Base-by-base conservation (phyloP, 192 early-diverging fungal species). In the Cladochytrium replicatum region DNA sequence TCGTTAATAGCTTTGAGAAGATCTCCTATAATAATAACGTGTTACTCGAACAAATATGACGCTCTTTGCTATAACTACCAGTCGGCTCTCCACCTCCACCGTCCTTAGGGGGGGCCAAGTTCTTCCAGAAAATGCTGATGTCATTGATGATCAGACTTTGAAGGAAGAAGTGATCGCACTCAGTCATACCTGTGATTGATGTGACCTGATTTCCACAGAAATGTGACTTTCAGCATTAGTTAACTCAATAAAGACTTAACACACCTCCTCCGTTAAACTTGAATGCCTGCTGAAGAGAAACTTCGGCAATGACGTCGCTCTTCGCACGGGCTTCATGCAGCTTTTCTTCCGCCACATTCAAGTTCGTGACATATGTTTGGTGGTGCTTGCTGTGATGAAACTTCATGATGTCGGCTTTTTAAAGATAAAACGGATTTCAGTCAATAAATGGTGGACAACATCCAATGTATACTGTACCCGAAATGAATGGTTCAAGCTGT, bases 321-420 rank as follows among this genome's bases (percentile, higher is more conserved):
- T 78, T 72, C 43, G 71, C 56, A 55, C 80, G 64, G 19, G 89
- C 84, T 21, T 68, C 73, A 28, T 69, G 68, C 32, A 89, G 65
- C 73, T 97, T 90, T 63, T 97, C 93, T 59, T 91, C 88, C n/a
- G 88, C 84, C n/a, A 63, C 69, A 60, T 97, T 97, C 37, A 91
- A 74, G 46, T 71, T 75, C 48, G 73, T 86, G 51, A 97, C 83
- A 58, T 97, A 97, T 3, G 90, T 69, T 34, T 87, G 84, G 62
- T 97, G 93, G 71, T 97, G 93, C 81, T 97, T 97, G 61, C 64
- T 42, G 72, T 97, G 86, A 71, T 97, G 93, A 38, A 97, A 62
- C 52, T 84, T 55, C 91, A 97, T 93, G 61, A 94, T 97, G 61
- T 97, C 88, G 39, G 80, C 80, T 31, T 23, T 31, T n/a, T 17